These are phyloP conservation scores for Candida sithepensis DNA, from an alignment of 805 yeast genomes.

Conservation along the genomic window DNA sequence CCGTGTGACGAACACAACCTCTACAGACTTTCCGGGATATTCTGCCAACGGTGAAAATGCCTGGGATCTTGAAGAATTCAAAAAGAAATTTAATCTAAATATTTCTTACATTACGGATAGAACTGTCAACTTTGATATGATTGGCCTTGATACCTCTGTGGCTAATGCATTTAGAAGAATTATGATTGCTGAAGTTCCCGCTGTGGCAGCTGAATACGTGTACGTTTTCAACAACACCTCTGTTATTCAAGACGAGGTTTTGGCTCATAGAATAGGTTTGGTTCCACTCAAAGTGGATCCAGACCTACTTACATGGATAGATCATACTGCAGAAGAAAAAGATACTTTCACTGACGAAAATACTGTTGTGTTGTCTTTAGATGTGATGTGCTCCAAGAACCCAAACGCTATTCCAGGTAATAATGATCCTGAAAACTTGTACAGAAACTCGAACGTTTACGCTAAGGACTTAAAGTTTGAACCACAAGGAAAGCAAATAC, in stretches of 20 bases:
- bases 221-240: slow-evolving; percentile 92
- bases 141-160: slow-evolving; percentile 84
- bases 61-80: slow-evolving; percentile 84
- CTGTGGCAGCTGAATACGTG: slow-evolving; percentile 91
- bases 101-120: slow-evolving; percentile 64
- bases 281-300: slow-evolving; percentile 91
- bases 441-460: slow-evolving; percentile 81
- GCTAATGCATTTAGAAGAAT: slow-evolving; percentile 96
- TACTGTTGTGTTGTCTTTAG: slow-evolving; percentile 79
- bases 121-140: slow-evolving; percentile 79
- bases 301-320: slow-evolving; percentile 82
- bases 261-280: slow-evolving; percentile 92
- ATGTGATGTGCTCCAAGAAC: slow-evolving; percentile 80
- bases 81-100: slow-evolving; percentile 59
- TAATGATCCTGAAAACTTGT: slow-evolving; percentile 79
- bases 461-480: slow-evolving; percentile 87
- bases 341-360: slow-evolving; percentile 80
- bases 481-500: slow-evolving; percentile 86
- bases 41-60: slow-evolving; percentile 55
- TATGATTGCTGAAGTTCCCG: slow-evolving; percentile 95
- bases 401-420: slow-evolving; percentile 76
- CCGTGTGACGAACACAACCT: slow-evolving; percentile 83
- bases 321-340: slow-evolving; percentile 57
- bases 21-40: slow-evolving; percentile 93
- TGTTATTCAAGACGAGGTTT: slow-evolving; percentile 94